phyloP scores from a whole-genome alignment of 2,329 filamentous ascomycete genomes.

The Penicillium sp. region DNA sequence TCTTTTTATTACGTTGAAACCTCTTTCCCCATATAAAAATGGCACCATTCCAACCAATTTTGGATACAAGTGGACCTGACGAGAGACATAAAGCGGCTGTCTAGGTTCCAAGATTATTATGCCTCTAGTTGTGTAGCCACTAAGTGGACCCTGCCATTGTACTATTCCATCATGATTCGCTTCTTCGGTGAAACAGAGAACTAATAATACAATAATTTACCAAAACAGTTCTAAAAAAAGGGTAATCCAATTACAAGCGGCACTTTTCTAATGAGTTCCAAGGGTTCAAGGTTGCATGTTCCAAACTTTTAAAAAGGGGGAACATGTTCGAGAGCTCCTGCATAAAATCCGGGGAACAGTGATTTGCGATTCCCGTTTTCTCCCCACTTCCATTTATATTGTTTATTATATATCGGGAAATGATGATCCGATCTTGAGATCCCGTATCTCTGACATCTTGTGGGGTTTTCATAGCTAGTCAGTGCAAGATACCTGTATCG shows the following conservation, averaged over 20 bases:
- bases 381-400: not conserved
- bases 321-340: not conserved
- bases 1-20: not conserved
- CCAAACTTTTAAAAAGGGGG: not conserved
- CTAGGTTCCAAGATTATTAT: not conserved
- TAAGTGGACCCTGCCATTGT: constrained; percentile 5
- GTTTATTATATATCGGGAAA: not conserved
- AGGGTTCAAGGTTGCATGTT: too few relatives aligned
- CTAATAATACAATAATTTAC: not conserved
- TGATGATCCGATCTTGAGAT: not conserved
- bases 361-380: not conserved
- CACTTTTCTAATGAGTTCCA: not conserved
- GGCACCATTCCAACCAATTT: not conserved
- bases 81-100: not conserved
- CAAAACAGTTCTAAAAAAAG: too few relatives aligned
- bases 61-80: not conserved
- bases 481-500: not conserved
- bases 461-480: not conserved
- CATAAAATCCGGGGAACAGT: constrained; percentile 2
- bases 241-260: not conserved
- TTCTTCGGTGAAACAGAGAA: not conserved
- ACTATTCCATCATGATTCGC: constrained; percentile 2
- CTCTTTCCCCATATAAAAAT: not conserved
- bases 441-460: not conserved
- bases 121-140: not conserved